Base-by-base conservation (phyloP, 352 stramenopile genomes). In the Phytophthora citrophthora region DNA sequence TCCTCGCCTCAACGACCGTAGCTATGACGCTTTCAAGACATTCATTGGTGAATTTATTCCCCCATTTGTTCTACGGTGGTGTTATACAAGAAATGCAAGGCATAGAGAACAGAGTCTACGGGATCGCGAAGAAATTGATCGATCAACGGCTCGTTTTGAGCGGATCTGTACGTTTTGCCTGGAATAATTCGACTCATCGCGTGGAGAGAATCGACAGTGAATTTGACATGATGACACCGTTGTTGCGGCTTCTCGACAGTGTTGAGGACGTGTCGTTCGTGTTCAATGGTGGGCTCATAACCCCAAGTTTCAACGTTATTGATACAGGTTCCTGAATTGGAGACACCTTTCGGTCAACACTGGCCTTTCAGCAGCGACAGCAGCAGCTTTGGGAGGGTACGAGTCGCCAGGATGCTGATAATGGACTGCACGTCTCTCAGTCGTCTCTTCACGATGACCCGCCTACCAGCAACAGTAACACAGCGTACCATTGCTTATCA, bases 371-470 rank as follows among this genome's bases (percentile, higher is more conserved):
- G 29, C 64, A 71, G 34, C 64, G 64, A 10, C 69, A 72, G 12
- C 64, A 77, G 38, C 73, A 74, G 23, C 58, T 72, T 15, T 81
- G 73, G 73, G 58, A 74, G 34, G 72, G 72, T 41, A 52, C 52
- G 9, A 73, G 29, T 38, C 54, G 38, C 29, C 66, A 73, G 31
- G 72, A 77, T 23, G 53, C 52, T 11, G 75, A 77, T 6, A 79
- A 53, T 10, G 62, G 55, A n/a, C 36, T 72, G 11, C 50, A 54
- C 31, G 51, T 39, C 9, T 79, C 75, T 8, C 64, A 70, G 10
- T 47, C 56, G 6, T 83, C 63, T 5, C 66, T 57, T 7, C 79
- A 84, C 39, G 83, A 90, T 13, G 76, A 89, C 9, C 49, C 32
- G 12, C 56, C 59, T 3, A 56, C 54, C 5, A 74, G 69, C 51